A percentile compares a stretch with the other conserved stretches of the same genome.
Conservation (phyloP, 139 green algal genomes). For the Trebouxia sp. region DNA sequence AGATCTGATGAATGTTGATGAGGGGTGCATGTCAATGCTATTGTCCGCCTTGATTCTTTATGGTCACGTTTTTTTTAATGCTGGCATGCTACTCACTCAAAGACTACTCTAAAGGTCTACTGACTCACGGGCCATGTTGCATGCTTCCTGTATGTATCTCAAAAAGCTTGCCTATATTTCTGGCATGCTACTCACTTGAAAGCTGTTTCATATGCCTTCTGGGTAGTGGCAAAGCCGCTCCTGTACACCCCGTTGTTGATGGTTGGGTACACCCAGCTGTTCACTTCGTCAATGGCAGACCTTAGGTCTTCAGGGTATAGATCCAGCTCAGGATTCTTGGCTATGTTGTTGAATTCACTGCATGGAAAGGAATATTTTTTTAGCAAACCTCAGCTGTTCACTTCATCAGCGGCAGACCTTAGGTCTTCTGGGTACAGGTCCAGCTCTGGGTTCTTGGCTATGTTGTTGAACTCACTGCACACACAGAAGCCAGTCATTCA, state of each 20-base stretch:
- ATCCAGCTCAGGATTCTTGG: constrained; percentile 42
- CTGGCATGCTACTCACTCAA: constrained; percentile 28
- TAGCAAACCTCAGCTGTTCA: constrained; percentile 71
- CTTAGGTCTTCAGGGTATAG: constrained; percentile 79
- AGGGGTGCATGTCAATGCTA: no score
- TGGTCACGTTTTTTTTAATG: no score
- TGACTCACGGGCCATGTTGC: no score
- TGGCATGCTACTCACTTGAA: constrained; percentile 32
- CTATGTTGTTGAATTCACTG: constrained; percentile 25
- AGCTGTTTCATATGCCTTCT: constrained; percentile 85
- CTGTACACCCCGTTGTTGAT: constrained; percentile 99
- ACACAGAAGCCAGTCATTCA: no score
- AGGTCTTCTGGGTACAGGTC: constrained; percentile 84
- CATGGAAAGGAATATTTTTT: neutral
- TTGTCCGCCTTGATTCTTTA: no score
- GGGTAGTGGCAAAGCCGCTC: constrained; percentile 89
- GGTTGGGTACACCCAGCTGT: constrained; percentile 81
- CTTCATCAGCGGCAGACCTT: constrained; percentile 67
- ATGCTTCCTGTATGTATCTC: no score
- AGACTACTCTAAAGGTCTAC: constrained; percentile 78
- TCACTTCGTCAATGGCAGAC: constrained; percentile 76
- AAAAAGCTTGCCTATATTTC: no score
- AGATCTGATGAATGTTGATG: no score
- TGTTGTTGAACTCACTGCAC: constrained; percentile 74
- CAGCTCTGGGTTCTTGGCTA: constrained; percentile 70